phyloP scores from a whole-genome alignment of 495 filamentous ascomycete genomes.

The Talaromyces ruber region DNA sequence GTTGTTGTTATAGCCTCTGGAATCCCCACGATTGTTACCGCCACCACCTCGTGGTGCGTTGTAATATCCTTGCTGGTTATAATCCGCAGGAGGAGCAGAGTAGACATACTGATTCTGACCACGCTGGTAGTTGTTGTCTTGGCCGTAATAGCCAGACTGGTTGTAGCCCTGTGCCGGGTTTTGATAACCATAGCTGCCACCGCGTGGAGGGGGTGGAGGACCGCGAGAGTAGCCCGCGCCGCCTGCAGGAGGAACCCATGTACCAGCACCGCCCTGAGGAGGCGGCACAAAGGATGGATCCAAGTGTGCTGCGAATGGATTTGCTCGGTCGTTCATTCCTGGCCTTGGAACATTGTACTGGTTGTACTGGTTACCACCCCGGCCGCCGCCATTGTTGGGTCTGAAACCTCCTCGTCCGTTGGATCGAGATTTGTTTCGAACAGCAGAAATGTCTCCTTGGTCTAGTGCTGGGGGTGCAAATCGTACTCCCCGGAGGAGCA shows the following conservation, averaged over 20 bases:
- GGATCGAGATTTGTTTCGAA: slow-evolving; percentile 49
- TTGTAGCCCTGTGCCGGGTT: slow-evolving; percentile 19
- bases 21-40: not conserved
- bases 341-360: slow-evolving; percentile 12
- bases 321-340: slow-evolving; percentile 27
- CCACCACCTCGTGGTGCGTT: slow-evolving; percentile 9
- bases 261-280: slow-evolving; percentile 23
- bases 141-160: slow-evolving; percentile 11
- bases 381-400: slow-evolving; percentile 34
- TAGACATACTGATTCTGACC: slow-evolving; percentile 23
- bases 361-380: slow-evolving; percentile 47
- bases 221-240: slow-evolving; percentile 29
- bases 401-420: slow-evolving; percentile 58
- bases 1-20: not conserved
- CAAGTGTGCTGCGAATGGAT: slow-evolving; percentile 47
- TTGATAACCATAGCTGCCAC: slow-evolving; percentile 22
- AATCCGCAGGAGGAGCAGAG: slow-evolving; percentile 11
- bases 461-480: slow-evolving; percentile 62
- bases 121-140: slow-evolving; percentile 20
- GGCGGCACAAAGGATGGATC: slow-evolving; percentile 41
- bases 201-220: slow-evolving; percentile 34
- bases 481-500: slow-evolving; percentile 80
- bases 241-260: slow-evolving; percentile 29
- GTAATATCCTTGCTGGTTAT: slow-evolving; percentile 13
- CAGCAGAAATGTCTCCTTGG: slow-evolving; percentile 59